These are phyloP conservation scores for Cryptococcus sp. DNA, from an alignment of 1,284 basidiomycete genomes.

Conservation along the genomic window DNA sequence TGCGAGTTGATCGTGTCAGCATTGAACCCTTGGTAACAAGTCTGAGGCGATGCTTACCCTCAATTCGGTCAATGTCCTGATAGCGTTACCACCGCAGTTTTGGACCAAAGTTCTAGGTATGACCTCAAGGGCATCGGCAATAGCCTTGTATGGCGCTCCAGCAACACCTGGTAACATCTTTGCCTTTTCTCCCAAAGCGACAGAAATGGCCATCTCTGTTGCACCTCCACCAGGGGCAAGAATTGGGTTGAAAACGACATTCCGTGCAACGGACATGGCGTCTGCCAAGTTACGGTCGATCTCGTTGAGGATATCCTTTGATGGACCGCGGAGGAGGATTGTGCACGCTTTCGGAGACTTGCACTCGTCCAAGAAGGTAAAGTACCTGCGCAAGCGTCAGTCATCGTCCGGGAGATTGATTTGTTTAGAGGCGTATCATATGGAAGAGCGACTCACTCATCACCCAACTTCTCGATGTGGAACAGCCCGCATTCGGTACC, in stretches of 20 bases:
- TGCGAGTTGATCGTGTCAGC: conserved; percentile 39
- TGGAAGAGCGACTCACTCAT: conserved; percentile 68
- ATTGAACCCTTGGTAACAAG: not conserved
- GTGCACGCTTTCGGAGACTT: conserved; percentile 95
- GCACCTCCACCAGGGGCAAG: conserved; percentile 94
- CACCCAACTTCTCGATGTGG: conserved; percentile 94
- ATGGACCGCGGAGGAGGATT: conserved; percentile 95
- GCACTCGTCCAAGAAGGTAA: conserved; percentile 94
- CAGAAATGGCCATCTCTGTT: conserved; percentile 95
- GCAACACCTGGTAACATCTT: conserved; percentile 79
- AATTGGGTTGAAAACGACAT: conserved; percentile 92
- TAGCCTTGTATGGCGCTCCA: conserved; percentile 86
- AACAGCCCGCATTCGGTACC: conserved; percentile 93
- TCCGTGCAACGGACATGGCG: conserved; percentile 95
- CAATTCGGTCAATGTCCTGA: conserved; percentile 87
- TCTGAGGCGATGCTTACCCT: conserved; percentile 59
- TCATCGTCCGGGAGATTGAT: not conserved
- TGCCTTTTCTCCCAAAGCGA: conserved; percentile 82
- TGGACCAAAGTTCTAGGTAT: conserved; percentile 94
- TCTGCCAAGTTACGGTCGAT: conserved; percentile 97
- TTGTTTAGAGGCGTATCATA: too few relatives aligned
- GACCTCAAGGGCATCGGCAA: conserved; percentile 95
- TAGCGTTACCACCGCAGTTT: conserved; percentile 93
- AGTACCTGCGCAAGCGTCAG: conserved; percentile 65
- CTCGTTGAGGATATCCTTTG: conserved; percentile 97